phyloP scores from a whole-genome alignment of 495 filamentous ascomycete genomes.

The Lophiostoma macrostomum region DNA sequence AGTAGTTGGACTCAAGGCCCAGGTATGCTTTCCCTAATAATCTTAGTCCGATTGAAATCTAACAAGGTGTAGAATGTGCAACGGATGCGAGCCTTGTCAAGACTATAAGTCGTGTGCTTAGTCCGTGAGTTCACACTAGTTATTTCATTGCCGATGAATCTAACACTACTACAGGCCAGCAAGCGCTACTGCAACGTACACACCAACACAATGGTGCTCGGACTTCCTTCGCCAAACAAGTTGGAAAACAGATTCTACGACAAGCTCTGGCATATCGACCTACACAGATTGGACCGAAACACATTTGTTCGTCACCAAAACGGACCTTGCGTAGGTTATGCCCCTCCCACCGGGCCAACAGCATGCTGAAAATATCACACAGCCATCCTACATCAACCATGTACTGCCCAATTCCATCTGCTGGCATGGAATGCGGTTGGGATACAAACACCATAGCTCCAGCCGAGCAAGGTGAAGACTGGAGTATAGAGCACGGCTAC shows the following conservation, averaged over 20 bases:
- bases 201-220: constrained; percentile 20
- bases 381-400: constrained; percentile 22
- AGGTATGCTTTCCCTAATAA: neutral
- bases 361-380: neutral
- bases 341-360: neutral
- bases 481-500: constrained; percentile 15
- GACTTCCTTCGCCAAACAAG: constrained; percentile 14
- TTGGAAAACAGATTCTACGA: constrained; percentile 9
- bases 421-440: constrained; percentile 15
- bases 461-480: constrained; percentile 23
- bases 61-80: constrained; percentile 3
- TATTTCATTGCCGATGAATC: neutral
- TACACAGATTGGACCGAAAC: constrained; percentile 21
- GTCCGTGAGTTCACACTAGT: constrained; percentile 2
- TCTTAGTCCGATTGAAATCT: neutral
- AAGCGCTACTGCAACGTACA: constrained; percentile 14
- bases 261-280: constrained; percentile 6
- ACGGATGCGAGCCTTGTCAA: constrained; percentile 1
- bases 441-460: constrained; percentile 18
- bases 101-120: constrained; percentile 7
- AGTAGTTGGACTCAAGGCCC: constrained; percentile 13
- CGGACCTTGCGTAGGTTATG: constrained; percentile 8
- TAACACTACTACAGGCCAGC: constrained; percentile 6
- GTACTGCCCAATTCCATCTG: constrained; percentile 13
- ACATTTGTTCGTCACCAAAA: constrained; percentile 20